Base-by-base conservation (phyloP, 164 flowering plant genomes). In the Nelumbo lutea region DNA sequence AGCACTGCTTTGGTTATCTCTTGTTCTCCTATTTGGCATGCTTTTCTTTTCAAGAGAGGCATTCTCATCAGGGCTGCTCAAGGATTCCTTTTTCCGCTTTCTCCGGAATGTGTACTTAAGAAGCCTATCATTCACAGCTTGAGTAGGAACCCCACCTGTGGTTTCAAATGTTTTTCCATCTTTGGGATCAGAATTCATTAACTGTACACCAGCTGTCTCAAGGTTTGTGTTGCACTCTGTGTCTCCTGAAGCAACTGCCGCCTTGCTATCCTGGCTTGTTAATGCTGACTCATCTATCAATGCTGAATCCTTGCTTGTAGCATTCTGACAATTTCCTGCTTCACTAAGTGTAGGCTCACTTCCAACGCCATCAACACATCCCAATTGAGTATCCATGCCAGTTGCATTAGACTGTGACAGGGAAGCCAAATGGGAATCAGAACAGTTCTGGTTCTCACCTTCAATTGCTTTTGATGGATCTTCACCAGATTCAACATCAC, bases 101-200 rank as follows among this genome's bases (percentile, higher is more conserved):
- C 87, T 80, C 51, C 66, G 78, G 59, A 79, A 81, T 9, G 87
- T 80, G 63, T 75, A 80, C 67, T 73, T 81, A 42, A 81, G 74
- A 66, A 65, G 56, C 69, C 68, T 72, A 59, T 71, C 68, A 41
- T 65, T 60, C 4, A 52, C 73, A 42, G 53, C 56, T 66, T 70
- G 60, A 70, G 27, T 15, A 50, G 76, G 66, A 73, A 61, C 68
- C 44, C 9, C 69, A 58, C 65, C 62, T 38, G 45, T 44, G 60
- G 51, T 72, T 60, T 71, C 68, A 27, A 64, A 65, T 45, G 65
- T 56, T 66, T 82, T 78, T 9, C 50, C 44, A 70, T 75, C 79
- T 66, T 74, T 62, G 47, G 48, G 38, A 64, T 71, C 71, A 61
- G 78, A 69, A 51, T 68, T 67, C 2, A 13, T 62, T 40, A 65